phyloP scores from a whole-genome alignment of 768 basidiomycete species.

The Hygrocybe punicea region DNA sequence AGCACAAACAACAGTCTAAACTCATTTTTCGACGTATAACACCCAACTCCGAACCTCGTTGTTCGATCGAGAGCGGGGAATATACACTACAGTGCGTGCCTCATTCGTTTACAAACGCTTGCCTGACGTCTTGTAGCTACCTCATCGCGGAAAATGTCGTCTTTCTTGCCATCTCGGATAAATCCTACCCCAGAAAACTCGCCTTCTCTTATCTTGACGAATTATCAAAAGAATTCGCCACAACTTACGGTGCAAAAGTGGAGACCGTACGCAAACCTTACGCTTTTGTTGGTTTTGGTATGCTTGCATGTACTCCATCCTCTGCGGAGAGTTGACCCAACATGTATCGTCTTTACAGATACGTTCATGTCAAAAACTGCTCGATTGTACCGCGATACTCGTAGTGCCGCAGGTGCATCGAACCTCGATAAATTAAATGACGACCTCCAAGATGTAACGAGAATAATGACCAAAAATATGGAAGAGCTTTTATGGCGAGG shows the following conservation, averaged over 20 bases:
- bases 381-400: constrained; percentile 89
- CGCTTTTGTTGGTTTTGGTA: constrained; percentile 97
- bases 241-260: constrained; percentile 89
- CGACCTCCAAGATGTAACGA: constrained; percentile 94
- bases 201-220: constrained; percentile 98
- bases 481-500: constrained; percentile 98
- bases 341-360: constrained; percentile 47
- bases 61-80: constrained; percentile 92
- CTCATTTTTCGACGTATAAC: constrained; percentile 93
- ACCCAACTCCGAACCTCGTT: constrained; percentile 89
- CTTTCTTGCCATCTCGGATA: constrained; percentile 92
- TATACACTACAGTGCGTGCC: constrained; percentile 90
- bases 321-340: background rate
- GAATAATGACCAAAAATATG: constrained; percentile 99
- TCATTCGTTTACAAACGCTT: constrained; percentile 1
- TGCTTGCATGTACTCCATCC: constrained; percentile 28
- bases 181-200: constrained; percentile 94
- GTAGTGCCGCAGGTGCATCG: constrained; percentile 65
- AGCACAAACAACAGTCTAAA: constrained; percentile 98
- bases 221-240: constrained; percentile 91
- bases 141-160: constrained; percentile 92
- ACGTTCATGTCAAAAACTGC: constrained; percentile 99
- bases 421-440: constrained; percentile 87
- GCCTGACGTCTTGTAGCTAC: constrained; percentile 57
- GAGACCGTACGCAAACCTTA: constrained; percentile 94